A percentile compares a stretch with the other conserved stretches of the same genome.
Conservation (phyloP, 2,329 filamentous ascomycete genomes). For the Fusarium sp. region DNA sequence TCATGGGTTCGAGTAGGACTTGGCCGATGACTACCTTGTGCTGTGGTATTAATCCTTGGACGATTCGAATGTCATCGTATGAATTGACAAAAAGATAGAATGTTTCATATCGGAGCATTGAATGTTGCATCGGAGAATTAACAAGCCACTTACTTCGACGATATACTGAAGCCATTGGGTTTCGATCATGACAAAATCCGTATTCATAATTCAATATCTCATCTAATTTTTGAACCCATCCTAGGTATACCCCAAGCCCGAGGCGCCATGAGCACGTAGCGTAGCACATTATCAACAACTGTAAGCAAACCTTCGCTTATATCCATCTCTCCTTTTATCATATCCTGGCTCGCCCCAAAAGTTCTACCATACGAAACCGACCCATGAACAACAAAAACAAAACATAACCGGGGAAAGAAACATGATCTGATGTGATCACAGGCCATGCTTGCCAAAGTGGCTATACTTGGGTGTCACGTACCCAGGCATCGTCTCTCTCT, state of each 20-base stretch:
- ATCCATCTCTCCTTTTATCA: not conserved
- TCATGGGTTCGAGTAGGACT: not conserved
- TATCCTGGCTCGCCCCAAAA: slow-evolving; percentile 15
- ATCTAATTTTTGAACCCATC: not conserved
- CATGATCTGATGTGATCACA: slow-evolving; percentile 7
- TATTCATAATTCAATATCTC: not conserved
- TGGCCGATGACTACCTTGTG: not conserved
- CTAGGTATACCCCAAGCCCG: not conserved
- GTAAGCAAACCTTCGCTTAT: slow-evolving; percentile 9
- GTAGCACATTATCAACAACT: not conserved
- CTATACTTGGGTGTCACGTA: slow-evolving; percentile 38
- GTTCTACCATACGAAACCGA: not conserved
- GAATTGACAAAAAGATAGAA: not conserved
- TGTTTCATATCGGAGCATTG: not conserved
- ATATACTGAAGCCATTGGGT: not conserved
- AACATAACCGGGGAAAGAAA: not conserved
- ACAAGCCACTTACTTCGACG: not conserved
- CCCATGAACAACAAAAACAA: not conserved
- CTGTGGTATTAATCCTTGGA: not conserved
- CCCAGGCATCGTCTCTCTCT: slow-evolving; percentile 49
- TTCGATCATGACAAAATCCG: not conserved
- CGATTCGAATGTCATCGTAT: not conserved
- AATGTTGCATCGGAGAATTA: not conserved
- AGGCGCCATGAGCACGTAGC: not conserved
- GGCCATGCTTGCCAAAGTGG: slow-evolving; percentile 15